Evolutionary conservation across 495 filamentous ascomycete species (phyloP).

Genomic region (Amphirosellinia nigrospora): DNA sequence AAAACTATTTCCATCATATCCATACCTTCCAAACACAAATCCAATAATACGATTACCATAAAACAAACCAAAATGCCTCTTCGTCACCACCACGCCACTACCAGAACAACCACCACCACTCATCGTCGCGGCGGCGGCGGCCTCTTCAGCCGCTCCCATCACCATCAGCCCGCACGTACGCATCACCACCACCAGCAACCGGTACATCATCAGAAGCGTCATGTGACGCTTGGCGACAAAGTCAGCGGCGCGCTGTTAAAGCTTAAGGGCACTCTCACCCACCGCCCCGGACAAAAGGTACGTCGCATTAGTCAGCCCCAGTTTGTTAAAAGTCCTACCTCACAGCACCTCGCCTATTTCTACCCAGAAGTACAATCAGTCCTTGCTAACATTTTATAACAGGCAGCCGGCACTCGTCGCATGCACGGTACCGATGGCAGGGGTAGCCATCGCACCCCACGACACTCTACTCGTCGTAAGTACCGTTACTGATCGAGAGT

Average conservation of each 20-base stretch:
- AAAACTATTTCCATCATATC: not conserved
- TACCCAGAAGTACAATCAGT: not conserved
- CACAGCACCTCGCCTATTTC: too few relatives aligned
- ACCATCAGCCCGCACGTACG: conserved; percentile 47
- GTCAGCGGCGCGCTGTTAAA: conserved; percentile 71
- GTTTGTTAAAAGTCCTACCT: too few relatives aligned
- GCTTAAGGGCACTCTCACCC: conserved; percentile 66
- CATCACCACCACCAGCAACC: conserved; percentile 50
- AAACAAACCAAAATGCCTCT: not conserved
- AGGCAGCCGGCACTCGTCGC: conserved; percentile 73
- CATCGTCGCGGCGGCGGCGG: conserved; percentile 23
- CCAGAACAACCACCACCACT: conserved; percentile 35
- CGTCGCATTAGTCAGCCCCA: not conserved
- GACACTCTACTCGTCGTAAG: conserved; percentile 24
- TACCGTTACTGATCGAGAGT: conserved; percentile 25
- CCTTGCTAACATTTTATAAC: not conserved
- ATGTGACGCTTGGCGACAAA: conserved; percentile 68
- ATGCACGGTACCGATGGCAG: conserved; percentile 77
- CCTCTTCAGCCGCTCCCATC: conserved; percentile 17
- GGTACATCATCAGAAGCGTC: conserved; percentile 63
- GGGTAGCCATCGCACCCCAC: conserved; percentile 42
- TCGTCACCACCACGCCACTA: conserved; percentile 29
- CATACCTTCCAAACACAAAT: not conserved
- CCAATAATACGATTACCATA: not conserved
- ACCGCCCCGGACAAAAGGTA: conserved; percentile 69